Evolutionary conservation across 768 basidiomycete genomes (phyloP).

Genomic region (Neoboletus brunneissimus): DNA sequence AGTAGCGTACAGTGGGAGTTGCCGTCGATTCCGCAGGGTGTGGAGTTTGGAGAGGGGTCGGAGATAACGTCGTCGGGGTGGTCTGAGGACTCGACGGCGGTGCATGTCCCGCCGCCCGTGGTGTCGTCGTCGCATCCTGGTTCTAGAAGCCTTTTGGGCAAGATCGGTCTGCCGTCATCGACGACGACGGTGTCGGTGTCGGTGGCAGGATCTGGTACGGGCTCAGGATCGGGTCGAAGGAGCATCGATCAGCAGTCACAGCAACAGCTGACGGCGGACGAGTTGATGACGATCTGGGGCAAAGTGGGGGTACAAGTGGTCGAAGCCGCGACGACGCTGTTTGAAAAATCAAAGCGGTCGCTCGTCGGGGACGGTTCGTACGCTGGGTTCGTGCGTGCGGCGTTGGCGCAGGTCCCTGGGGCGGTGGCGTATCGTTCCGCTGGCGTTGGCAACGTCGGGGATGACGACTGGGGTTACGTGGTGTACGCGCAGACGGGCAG

Average conservation of each 20-base stretch:
- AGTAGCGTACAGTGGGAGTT: conserved; percentile 62
- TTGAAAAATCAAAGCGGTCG: conserved; percentile 72
- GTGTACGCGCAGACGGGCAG: conserved; percentile 69
- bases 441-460: conserved; percentile 12
- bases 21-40: conserved; percentile 54
- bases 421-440: conserved; percentile 43
- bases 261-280: conserved; percentile 50
- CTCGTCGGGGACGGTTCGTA: conserved; percentile 86
- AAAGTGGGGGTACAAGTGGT: conserved; percentile 74
- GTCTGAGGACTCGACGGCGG: conserved; percentile 54
- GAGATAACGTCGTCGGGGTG: conserved; percentile 55
- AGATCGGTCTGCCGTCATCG: conserved; percentile 2
- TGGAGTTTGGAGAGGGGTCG: conserved; percentile 46
- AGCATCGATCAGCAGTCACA: conserved; percentile 30
- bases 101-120: conserved; percentile 26
- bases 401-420: conserved; percentile 63
- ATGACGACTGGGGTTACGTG: conserved; percentile 60
- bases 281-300: conserved; percentile 67
- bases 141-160: conserved; percentile 9
- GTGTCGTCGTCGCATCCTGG: conserved; percentile 6
- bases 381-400: conserved; percentile 70
- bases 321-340: conserved; percentile 63
- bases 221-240: background rate
- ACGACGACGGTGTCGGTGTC: conserved; percentile 13
- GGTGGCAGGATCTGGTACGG: background rate